Conservation (phyloP, 1,284 basidiomycete species). For the Bjerkandera adusta region DNA sequence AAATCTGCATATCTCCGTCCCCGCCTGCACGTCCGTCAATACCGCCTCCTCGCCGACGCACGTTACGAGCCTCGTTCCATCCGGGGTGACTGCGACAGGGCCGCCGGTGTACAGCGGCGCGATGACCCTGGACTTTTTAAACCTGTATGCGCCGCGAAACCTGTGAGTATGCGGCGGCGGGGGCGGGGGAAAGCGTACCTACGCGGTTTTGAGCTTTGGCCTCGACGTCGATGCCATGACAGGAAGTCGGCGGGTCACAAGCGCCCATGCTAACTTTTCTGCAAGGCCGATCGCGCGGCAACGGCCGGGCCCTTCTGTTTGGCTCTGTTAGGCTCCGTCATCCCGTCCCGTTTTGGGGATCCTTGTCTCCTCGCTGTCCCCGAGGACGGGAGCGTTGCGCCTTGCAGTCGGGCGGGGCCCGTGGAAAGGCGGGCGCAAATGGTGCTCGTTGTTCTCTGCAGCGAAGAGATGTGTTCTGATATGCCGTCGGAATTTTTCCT, state of each 20-base stretch:
- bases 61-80: slow-evolving; percentile 81
- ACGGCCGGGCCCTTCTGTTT: not conserved
- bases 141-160: slow-evolving; percentile 50
- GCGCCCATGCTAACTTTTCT: slow-evolving; percentile 11
- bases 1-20: slow-evolving; percentile 77
- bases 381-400: too few species aligned
- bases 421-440: too few species aligned
- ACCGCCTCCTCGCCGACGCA: slow-evolving; percentile 87
- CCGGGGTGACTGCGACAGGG: slow-evolving; percentile 76
- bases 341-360: slow-evolving; percentile 1
- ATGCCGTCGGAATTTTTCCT: too few species aligned
- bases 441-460: too few species aligned
- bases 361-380: too few species aligned
- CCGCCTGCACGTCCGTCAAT: slow-evolving; percentile 77
- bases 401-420: too few species aligned
- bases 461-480: too few species aligned
- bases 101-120: slow-evolving; percentile 87
- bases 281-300: not conserved
- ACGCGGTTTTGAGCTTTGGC: slow-evolving; percentile 62
- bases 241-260: not conserved
- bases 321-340: slow-evolving; percentile 1
- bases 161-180: not conserved
- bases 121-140: slow-evolving; percentile 69
- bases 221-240: slow-evolving; percentile 7
- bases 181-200: slow-evolving; percentile 27